Conservation (phyloP, 1,139 yeast genomes). For the Candida glucosophila region DNA sequence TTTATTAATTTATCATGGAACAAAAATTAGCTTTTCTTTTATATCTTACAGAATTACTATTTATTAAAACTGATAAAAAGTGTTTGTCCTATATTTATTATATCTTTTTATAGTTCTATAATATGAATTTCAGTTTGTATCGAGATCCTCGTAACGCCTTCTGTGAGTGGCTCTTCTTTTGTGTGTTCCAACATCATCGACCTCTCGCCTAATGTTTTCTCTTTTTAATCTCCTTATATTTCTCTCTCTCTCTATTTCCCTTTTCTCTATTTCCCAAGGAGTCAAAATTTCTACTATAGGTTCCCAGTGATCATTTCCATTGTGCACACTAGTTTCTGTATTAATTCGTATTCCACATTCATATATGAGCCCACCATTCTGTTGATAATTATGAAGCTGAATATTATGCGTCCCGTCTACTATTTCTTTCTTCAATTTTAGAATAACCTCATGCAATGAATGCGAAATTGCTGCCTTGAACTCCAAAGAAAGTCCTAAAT, state of each 20-base stretch:
- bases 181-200: constrained; percentile 25
- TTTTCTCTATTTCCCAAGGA: constrained; percentile 88
- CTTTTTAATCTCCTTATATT: constrained; percentile 85
- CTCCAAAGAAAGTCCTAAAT: constrained; percentile 77
- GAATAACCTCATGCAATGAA: constrained; percentile 71
- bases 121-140: constrained; percentile 7
- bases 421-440: constrained; percentile 74
- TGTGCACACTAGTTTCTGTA: constrained; percentile 36
- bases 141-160: constrained; percentile 50
- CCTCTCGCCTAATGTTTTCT: constrained; percentile 66
- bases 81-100: too few relatives aligned
- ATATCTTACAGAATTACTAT: too few relatives aligned
- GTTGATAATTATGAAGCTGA: constrained; percentile 38
- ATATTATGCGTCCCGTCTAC: constrained; percentile 63
- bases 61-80: too few relatives aligned
- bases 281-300: constrained; percentile 82
- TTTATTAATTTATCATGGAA: too few relatives aligned
- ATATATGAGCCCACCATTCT: constrained; percentile 33
- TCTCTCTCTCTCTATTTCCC: constrained; percentile 93
- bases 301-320: constrained; percentile 68
- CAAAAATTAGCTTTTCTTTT: too few relatives aligned
- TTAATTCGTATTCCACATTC: constrained; percentile 38
- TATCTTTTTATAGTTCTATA: too few relatives aligned
- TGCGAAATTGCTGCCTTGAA: constrained; percentile 88
- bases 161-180: constrained; percentile 39